Evolutionary conservation across 2,329 filamentous ascomycete species (phyloP).

Genomic region (Fusarium sp.): DNA sequence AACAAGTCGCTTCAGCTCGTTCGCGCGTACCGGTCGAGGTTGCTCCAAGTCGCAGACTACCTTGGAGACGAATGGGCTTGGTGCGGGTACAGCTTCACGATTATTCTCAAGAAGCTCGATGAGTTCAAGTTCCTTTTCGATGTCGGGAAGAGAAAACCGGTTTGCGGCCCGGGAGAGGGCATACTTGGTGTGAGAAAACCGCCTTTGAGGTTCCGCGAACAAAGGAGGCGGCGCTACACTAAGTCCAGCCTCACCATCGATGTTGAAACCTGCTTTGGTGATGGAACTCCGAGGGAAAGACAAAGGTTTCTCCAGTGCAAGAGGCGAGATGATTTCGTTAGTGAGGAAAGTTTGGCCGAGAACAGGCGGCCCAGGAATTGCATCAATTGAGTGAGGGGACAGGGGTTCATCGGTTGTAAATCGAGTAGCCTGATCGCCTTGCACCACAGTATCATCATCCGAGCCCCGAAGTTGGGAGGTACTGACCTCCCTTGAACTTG

Average conservation of each 20-base stretch:
- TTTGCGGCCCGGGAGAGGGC: background rate
- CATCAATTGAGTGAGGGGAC: slow-evolving; percentile 20
- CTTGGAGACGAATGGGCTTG: slow-evolving; percentile 44
- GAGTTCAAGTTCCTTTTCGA: background rate
- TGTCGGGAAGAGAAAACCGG: slow-evolving; percentile 14
- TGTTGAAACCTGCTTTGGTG: slow-evolving; percentile 32
- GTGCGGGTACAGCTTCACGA: slow-evolving; percentile 34
- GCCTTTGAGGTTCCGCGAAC: slow-evolving; percentile 11
- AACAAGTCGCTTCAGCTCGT: slow-evolving; percentile 49
- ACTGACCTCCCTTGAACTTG: slow-evolving; percentile 8
- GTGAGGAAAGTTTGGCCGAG: slow-evolving; percentile 16
- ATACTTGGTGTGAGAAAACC: slow-evolving; percentile 1
- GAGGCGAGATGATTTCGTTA: slow-evolving; percentile 28
- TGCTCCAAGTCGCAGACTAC: slow-evolving; percentile 49
- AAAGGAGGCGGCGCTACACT: slow-evolving; percentile 6
- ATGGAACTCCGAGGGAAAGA: slow-evolving; percentile 2
- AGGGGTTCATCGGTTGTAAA: background rate
- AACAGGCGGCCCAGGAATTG: slow-evolving; percentile 10
- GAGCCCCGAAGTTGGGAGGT: background rate
- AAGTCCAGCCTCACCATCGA: slow-evolving; percentile 39
- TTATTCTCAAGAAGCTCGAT: slow-evolving; percentile 3
- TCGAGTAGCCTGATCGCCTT: background rate
- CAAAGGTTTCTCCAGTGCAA: slow-evolving; percentile 17
- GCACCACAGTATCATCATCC: background rate
- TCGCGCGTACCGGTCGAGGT: slow-evolving; percentile 49